Evolutionary conservation across 805 yeast species (phyloP), one percentile per base, ranked within the genome.

Genomic region (Schwanniomyces vanrijiae): DNA sequence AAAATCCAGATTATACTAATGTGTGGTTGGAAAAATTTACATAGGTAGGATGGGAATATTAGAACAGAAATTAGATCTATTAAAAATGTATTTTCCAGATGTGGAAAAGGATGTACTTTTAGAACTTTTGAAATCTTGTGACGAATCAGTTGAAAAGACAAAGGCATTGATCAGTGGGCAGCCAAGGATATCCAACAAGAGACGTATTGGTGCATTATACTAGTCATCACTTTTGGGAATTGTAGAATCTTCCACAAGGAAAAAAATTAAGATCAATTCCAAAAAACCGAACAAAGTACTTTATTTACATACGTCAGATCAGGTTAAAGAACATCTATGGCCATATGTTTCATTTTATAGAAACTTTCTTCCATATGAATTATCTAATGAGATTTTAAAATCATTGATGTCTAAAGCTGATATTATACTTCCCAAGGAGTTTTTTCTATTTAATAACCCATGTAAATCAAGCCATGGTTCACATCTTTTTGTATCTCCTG

Each of bases 361-460:
- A 39, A 70, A 78, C 50, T 80, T 83, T 37, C 64, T 88, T 3
- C 85, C 88, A 0, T 48, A 61, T 0, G 69, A 73, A 0, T 48
- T 80, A 7, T 81, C 89, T 0, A 71, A 78, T 25, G 53, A 54
- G 0, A 55, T 85, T 2, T 61, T 84, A 2, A 45, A 56, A 10
- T 66, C 70, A 16, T 64, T 84, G 11, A 47, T 78, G 49, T 60
- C 68, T 1, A 80, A 77, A 31, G 61, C 70, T 4, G 54, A 66
- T 0, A 46, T 52, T 0, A 81, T 82, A 66, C 55, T 52, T 0
- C 60, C 67, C 7, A 71, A 75, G 20, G 68, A 73, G 52, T 88
- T 88, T 58, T 74, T 78, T 47, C 66, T 88, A 8, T 86, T 85
- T 53, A 90, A 85, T 1, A 78, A 83, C 14, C 61, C 71, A 43